Evolutionary conservation across 2,329 filamentous ascomycete species (phyloP).

Genomic region (Paecilomyces niveus): DNA sequence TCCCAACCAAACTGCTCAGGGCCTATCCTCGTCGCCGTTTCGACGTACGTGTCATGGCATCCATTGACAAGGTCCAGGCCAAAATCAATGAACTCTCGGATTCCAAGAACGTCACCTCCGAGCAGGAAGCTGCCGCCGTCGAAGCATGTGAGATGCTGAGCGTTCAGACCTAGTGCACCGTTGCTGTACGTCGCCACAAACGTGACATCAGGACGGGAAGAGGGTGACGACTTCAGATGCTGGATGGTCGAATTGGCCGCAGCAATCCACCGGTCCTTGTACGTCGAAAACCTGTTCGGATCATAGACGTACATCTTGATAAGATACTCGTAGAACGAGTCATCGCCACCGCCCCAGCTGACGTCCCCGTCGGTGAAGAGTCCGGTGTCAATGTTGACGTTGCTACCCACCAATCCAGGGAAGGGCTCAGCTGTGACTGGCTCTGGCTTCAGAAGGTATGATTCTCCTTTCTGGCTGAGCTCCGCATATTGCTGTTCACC

Average conservation of each 20-base stretch:
- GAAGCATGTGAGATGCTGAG: conserved; percentile 64
- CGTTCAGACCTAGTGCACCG: conserved; percentile 28
- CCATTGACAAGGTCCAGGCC: conserved; percentile 64
- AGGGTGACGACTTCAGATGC: conserved; percentile 63
- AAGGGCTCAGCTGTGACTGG: conserved; percentile 62
- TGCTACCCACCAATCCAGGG: conserved; percentile 66
- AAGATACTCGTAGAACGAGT: conserved; percentile 84
- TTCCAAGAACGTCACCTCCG: conserved; percentile 62
- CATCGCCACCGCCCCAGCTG: conserved; percentile 69
- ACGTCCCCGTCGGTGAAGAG: conserved; percentile 60
- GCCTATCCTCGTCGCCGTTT: conserved; percentile 65
- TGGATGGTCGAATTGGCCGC: conserved; percentile 70
- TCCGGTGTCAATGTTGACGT: conserved; percentile 59
- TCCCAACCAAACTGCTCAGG: conserved; percentile 66
- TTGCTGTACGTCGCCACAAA: conserved; percentile 45
- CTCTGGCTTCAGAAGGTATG: conserved; percentile 60
- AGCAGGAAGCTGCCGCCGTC: conserved; percentile 80
- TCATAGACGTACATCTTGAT: conserved; percentile 90
- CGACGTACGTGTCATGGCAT: conserved; percentile 66
- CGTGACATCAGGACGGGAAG: conserved; percentile 60
- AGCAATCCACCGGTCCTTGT: conserved; percentile 66
- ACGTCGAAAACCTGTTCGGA: conserved; percentile 52
- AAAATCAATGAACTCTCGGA: conserved; percentile 63
- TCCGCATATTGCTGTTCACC: conserved; percentile 59
- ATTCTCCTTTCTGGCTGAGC: conserved; percentile 61